A percentile compares a stretch with the other conserved stretches of the same genome.
Conservation (phyloP, 805 yeast genomes). For the Candida michaelii region DNA sequence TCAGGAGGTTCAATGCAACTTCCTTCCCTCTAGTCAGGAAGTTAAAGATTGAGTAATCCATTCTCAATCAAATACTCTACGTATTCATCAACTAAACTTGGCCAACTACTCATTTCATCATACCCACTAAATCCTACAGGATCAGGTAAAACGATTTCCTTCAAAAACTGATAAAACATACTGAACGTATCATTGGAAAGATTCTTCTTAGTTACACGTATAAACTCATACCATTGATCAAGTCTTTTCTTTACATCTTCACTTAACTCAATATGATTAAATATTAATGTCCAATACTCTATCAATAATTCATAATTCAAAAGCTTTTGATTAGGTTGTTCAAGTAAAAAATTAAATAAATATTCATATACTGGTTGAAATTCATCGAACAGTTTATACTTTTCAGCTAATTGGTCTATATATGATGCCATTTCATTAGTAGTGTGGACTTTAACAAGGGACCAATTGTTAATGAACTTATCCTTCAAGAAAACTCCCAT, state of each 20-base stretch:
- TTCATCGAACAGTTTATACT: slow-evolving; percentile 24
- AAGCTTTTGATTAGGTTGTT: slow-evolving; percentile 52
- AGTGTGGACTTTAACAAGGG: slow-evolving; percentile 25
- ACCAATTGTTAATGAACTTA: slow-evolving; percentile 62
- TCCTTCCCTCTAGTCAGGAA: too few species aligned
- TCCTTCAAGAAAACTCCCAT: slow-evolving; percentile 59
- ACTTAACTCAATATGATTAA: slow-evolving; percentile 28
- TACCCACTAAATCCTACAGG: slow-evolving; percentile 52
- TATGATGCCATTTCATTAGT: slow-evolving; percentile 47
- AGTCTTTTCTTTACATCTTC: slow-evolving; percentile 26
- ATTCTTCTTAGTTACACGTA: slow-evolving; percentile 43
- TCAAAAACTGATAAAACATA: slow-evolving; percentile 71
- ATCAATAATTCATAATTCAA: slow-evolving; percentile 61
- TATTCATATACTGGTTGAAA: slow-evolving; percentile 65
- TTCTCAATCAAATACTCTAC: slow-evolving; percentile 48
- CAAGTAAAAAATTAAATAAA: slow-evolving; percentile 66
- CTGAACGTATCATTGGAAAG: slow-evolving; percentile 81
- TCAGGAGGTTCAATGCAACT: too few species aligned
- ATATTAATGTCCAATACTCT: slow-evolving; percentile 75
- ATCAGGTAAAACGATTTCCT: slow-evolving; percentile 47
- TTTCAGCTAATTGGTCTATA: slow-evolving; percentile 10
- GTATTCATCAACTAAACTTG: slow-evolving; percentile 80
- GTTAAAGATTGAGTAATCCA: background rate
- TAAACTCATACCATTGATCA: slow-evolving; percentile 60
- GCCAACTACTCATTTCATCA: slow-evolving; percentile 90